Conservation (phyloP, 2,329 filamentous ascomycete species). For the Sporothrix luriei region DNA sequence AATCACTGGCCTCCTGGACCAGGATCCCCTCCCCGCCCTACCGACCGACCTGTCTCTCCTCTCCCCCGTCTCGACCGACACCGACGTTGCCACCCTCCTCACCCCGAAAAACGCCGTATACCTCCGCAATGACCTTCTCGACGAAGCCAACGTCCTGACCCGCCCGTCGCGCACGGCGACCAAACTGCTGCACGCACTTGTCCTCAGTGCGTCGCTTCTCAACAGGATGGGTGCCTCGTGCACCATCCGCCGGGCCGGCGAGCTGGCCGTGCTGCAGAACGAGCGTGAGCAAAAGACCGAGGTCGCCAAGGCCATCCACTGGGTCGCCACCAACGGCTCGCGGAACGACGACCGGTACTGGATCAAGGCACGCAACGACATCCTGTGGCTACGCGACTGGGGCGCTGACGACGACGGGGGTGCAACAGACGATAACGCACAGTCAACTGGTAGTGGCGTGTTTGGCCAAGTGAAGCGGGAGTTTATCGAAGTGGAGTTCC, state of each 20-base stretch:
- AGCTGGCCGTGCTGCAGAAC: slow-evolving; percentile 66
- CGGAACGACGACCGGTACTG: slow-evolving; percentile 67
- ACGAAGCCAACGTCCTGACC: slow-evolving; percentile 66
- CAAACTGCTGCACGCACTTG: slow-evolving; percentile 63
- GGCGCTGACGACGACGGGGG: slow-evolving; percentile 53
- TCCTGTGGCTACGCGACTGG: slow-evolving; percentile 77
- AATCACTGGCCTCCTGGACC: slow-evolving; percentile 62
- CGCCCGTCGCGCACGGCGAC: slow-evolving; percentile 59
- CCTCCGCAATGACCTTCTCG: slow-evolving; percentile 58
- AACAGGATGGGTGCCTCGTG: slow-evolving; percentile 55
- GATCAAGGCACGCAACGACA: slow-evolving; percentile 61
- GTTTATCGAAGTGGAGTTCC: slow-evolving; percentile 69
- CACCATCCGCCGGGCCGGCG: slow-evolving; percentile 58
- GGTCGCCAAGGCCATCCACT: slow-evolving; percentile 61
- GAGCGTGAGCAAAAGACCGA: slow-evolving; percentile 65
- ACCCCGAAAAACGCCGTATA: slow-evolving; percentile 48
- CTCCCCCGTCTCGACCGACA: slow-evolving; percentile 44
- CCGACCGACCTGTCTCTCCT: slow-evolving; percentile 53
- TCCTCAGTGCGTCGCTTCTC: slow-evolving; percentile 62
- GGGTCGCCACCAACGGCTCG: slow-evolving; percentile 52
- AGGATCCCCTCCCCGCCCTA: slow-evolving; percentile 59
- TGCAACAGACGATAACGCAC: slow-evolving; percentile 8
- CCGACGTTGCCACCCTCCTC: slow-evolving; percentile 42
- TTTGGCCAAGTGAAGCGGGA: slow-evolving; percentile 63
- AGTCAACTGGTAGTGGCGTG: slow-evolving; percentile 49